Evolutionary conservation across 176 grass and related monocot species (phyloP).

Genomic region (Carex parvula): DNA sequence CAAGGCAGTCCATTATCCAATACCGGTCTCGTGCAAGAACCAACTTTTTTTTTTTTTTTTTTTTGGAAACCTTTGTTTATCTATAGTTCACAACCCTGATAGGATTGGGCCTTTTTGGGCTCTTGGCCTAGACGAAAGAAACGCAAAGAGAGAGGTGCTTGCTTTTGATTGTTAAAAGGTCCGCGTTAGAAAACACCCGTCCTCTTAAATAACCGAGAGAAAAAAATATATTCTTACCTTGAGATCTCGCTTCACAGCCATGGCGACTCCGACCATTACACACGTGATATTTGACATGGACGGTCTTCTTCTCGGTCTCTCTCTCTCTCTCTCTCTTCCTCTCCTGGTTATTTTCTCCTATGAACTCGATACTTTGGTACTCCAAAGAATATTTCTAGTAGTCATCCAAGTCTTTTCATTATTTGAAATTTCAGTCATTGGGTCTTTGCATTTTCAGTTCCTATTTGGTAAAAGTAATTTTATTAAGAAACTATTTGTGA

Average conservation of each 20-base stretch:
- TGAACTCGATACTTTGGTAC: background rate
- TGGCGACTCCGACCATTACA: slow-evolving; percentile 32
- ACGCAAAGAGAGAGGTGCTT: background rate
- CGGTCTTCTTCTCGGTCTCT: slow-evolving; percentile 71
- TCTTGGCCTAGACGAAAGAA: background rate
- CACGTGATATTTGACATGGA: slow-evolving; percentile 99
- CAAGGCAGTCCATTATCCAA: background rate
- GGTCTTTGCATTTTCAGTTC: background rate
- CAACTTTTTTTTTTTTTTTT: too few relatives aligned
- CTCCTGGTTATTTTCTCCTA: background rate
- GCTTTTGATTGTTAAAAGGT: background rate
- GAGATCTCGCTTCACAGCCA: slow-evolving; percentile 20
- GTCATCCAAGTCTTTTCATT: background rate
- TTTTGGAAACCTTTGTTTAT: background rate
- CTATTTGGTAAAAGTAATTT: background rate
- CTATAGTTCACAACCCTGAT: background rate
- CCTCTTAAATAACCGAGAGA: background rate
- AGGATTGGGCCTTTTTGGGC: background rate
- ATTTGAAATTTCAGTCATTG: background rate
- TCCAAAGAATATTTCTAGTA: background rate
- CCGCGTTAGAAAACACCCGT: background rate
- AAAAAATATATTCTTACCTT: background rate
- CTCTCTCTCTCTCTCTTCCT: background rate
- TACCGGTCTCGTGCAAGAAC: background rate
- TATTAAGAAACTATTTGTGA: background rate